These are phyloP conservation scores for Suillus subluteus DNA, from an alignment of 768 basidiomycete genomes.

Conservation along the genomic window DNA sequence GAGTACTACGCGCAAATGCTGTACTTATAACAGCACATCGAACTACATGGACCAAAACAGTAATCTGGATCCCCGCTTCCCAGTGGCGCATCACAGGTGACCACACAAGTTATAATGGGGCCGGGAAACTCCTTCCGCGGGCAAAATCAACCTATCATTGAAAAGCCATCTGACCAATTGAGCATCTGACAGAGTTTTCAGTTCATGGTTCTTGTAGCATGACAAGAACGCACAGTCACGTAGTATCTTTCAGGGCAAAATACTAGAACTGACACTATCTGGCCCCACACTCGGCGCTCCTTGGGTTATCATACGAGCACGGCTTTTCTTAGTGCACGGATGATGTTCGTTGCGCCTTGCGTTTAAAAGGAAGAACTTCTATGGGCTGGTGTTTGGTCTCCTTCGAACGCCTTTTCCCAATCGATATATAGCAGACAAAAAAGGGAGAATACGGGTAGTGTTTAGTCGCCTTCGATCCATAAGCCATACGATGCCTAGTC, in stretches of 20 bases:
- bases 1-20: no score
- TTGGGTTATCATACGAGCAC: background rate
- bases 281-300: background rate
- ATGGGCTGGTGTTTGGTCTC: background rate
- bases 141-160: background rate
- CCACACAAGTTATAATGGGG: background rate
- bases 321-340: background rate
- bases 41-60: background rate
- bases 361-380: background rate
- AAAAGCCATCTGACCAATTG: background rate
- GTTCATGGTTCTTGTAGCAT: background rate
- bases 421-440: background rate
- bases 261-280: background rate
- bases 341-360: background rate
- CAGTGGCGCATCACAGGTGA: background rate
- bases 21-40: background rate
- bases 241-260: background rate
- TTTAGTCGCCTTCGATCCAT: background rate
- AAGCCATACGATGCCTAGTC: slow-evolving; percentile 27
- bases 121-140: background rate
- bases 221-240: background rate
- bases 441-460: background rate
- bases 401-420: background rate
- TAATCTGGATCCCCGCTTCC: background rate
- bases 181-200: background rate